These are phyloP conservation scores for Lepidopterella palustris DNA, from an alignment of 495 filamentous ascomycete species.

Conservation along the genomic window DNA sequence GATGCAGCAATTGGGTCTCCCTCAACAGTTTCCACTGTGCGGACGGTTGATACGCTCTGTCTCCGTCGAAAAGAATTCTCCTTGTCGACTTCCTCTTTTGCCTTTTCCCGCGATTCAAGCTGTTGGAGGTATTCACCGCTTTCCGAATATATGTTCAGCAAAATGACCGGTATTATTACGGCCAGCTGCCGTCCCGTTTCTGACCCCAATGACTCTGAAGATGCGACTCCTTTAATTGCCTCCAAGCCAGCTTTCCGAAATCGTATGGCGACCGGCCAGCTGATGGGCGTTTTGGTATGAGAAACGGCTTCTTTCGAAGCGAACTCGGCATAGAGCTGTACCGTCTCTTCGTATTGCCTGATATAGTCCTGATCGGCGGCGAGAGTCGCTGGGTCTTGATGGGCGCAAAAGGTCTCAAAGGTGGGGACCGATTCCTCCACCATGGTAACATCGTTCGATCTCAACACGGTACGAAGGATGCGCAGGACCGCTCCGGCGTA, in stretches of 20 bases:
- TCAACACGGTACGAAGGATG: slow-evolving; percentile 69
- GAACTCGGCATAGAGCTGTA: slow-evolving; percentile 69
- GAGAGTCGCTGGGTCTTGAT: slow-evolving; percentile 73
- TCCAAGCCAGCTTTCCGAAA: slow-evolving; percentile 75
- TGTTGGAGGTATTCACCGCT: slow-evolving; percentile 59
- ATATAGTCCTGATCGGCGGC: slow-evolving; percentile 79
- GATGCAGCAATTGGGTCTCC: slow-evolving; percentile 61
- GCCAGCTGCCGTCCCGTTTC: slow-evolving; percentile 67
- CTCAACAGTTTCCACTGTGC: slow-evolving; percentile 57
- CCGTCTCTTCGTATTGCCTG: slow-evolving; percentile 72
- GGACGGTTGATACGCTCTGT: slow-evolving; percentile 71
- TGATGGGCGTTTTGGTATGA: slow-evolving; percentile 47
- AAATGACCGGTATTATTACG: slow-evolving; percentile 69
- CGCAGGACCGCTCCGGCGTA: slow-evolving; percentile 74
- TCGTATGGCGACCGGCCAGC: slow-evolving; percentile 68
- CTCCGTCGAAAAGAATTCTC: slow-evolving; percentile 55
- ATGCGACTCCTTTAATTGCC: slow-evolving; percentile 70
- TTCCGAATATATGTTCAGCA: slow-evolving; percentile 77
- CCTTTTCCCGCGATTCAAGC: slow-evolving; percentile 54
- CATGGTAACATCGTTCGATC: slow-evolving; percentile 76
- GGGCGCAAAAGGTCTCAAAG: slow-evolving; percentile 73
- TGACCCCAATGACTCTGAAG: slow-evolving; percentile 67
- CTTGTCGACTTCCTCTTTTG: slow-evolving; percentile 58
- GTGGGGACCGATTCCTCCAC: slow-evolving; percentile 79
- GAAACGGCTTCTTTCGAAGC: slow-evolving; percentile 50